Percentiles rank a stretch among this genome's conserved stretches.
Conservation (phyloP, 129 eudicot species). For the Oenanthe sinensis region DNA sequence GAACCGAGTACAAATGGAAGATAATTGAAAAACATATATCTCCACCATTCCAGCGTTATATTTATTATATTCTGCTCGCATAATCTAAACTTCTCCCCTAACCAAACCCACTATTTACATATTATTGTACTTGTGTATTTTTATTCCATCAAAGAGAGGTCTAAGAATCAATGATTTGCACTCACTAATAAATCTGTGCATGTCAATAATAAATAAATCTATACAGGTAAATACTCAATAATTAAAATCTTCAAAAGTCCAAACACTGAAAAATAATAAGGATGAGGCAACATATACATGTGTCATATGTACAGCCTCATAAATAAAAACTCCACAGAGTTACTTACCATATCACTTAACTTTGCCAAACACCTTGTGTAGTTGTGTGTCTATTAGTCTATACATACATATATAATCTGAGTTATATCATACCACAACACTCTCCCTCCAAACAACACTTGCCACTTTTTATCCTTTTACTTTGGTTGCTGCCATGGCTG, state of each 20-base stretch:
- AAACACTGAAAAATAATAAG: neutral
- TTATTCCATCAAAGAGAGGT: too few relatives aligned
- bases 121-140: too few relatives aligned
- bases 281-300: slow-evolving; percentile 23
- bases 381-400: too few relatives aligned
- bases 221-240: neutral
- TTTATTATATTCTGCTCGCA: too few relatives aligned
- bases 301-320: slow-evolving; percentile 35
- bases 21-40: too few relatives aligned
- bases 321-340: neutral
- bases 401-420: neutral
- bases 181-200: too few relatives aligned
- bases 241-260: neutral
- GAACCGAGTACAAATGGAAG: too few relatives aligned
- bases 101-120: too few relatives aligned
- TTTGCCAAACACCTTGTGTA: neutral
- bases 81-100: too few relatives aligned
- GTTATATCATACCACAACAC: neutral
- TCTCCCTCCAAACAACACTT: slow-evolving; percentile 19
- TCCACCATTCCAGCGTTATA: too few relatives aligned
- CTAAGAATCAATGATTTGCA: too few relatives aligned
- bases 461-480: neutral
- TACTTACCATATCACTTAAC: neutral
- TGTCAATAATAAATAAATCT: too few relatives aligned
- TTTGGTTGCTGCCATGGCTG: slow-evolving; percentile 51